Percentiles rank a stretch among this genome's conserved stretches.
Evolutionary conservation across 2,329 filamentous ascomycete genomes (phyloP).

Genomic region (Apiospora arundinis): DNA sequence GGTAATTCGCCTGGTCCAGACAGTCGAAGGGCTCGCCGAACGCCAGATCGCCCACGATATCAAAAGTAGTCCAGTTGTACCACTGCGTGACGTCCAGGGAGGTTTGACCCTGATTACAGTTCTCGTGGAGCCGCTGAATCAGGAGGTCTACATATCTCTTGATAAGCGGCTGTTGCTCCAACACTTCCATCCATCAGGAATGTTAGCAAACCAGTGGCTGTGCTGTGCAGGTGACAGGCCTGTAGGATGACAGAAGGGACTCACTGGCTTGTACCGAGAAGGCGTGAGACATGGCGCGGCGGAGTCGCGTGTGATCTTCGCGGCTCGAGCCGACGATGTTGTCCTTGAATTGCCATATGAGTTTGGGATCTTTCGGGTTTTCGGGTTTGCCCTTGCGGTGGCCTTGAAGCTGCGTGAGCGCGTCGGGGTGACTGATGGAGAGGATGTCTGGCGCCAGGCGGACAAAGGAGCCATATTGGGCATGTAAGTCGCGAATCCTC

Average conservation of each 20-base stretch:
- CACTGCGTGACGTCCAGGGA: slow-evolving; percentile 26
- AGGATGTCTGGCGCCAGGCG: slow-evolving; percentile 30
- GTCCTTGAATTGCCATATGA: slow-evolving; percentile 29
- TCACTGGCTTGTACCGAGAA: slow-evolving; percentile 28
- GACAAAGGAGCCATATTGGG: slow-evolving; percentile 22
- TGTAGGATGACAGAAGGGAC: neutral
- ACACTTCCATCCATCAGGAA: slow-evolving; percentile 26
- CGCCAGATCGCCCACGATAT: slow-evolving; percentile 32
- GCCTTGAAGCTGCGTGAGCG: slow-evolving; percentile 41
- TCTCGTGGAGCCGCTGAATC: slow-evolving; percentile 24
- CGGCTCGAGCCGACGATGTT: slow-evolving; percentile 40
- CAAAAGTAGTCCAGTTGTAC: slow-evolving; percentile 31
- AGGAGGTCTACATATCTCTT: slow-evolving; percentile 30
- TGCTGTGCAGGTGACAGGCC: too few species aligned
- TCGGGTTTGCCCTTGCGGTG: slow-evolving; percentile 33
- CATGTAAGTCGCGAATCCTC: slow-evolving; percentile 10
- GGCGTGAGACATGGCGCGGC: slow-evolving; percentile 27
- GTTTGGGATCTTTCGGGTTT: slow-evolving; percentile 34
- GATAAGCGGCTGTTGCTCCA: slow-evolving; percentile 32
- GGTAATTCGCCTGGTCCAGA: slow-evolving; percentile 25
- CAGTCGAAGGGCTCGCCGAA: slow-evolving; percentile 30
- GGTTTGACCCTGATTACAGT: neutral
- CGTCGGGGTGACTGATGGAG: slow-evolving; percentile 43
- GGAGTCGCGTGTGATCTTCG: slow-evolving; percentile 20
- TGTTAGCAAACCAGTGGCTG: too few species aligned